phyloP scores from a whole-genome alignment of 768 basidiomycete genomes.

The Collybia mongolica region DNA sequence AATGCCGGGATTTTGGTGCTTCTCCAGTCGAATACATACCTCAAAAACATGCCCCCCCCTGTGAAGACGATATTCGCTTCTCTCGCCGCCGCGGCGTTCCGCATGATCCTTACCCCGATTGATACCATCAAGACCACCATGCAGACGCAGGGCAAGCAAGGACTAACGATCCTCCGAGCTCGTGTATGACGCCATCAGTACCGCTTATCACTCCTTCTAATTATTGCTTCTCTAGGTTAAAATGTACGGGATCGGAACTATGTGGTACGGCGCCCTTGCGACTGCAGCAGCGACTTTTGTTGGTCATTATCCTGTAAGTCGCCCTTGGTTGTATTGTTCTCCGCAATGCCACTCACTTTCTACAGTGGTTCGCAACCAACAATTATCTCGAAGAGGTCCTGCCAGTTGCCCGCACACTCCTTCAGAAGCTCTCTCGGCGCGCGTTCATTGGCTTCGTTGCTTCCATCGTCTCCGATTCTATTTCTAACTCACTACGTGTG shows the following conservation, averaged over 20 bases:
- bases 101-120: slow-evolving; percentile 90
- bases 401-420: slow-evolving; percentile 49
- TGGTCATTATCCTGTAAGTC: slow-evolving; percentile 79
- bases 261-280: slow-evolving; percentile 92
- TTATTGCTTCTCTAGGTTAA: slow-evolving; percentile 46
- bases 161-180: slow-evolving; percentile 60
- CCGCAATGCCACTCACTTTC: not conserved
- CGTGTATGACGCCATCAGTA: slow-evolving; percentile 42
- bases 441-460: slow-evolving; percentile 92
- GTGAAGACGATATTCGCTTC: slow-evolving; percentile 82
- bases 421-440: slow-evolving; percentile 68
- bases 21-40: slow-evolving; percentile 71
- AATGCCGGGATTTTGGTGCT: slow-evolving; percentile 91
- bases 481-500: slow-evolving; percentile 88
- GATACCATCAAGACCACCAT: slow-evolving; percentile 96
- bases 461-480: slow-evolving; percentile 80
- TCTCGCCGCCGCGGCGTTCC: slow-evolving; percentile 76
- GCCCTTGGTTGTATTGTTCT: not conserved
- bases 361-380: slow-evolving; percentile 82
- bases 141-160: slow-evolving; percentile 83
- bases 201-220: not conserved
- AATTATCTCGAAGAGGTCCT: slow-evolving; percentile 71
- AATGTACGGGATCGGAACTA: slow-evolving; percentile 68
- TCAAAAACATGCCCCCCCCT: slow-evolving; percentile 58
- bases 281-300: slow-evolving; percentile 94